A percentile compares a stretch with the other conserved stretches of the same genome.
These are phyloP conservation scores for Yamadazyma spencermartinsiae DNA, from an alignment of 1,139 yeast species.

Conservation along the genomic window DNA sequence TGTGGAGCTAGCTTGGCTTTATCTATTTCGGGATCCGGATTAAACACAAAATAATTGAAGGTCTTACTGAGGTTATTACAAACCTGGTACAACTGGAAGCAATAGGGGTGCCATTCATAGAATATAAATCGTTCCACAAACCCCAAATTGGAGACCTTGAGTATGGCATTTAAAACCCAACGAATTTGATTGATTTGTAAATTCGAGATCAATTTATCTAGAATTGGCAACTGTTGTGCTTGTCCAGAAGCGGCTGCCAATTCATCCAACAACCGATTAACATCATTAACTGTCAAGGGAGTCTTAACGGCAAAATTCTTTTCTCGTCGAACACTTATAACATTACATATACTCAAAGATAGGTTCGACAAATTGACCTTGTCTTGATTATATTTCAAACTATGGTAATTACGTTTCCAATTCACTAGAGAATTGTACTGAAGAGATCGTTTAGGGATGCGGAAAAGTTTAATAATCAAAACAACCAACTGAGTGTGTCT, in stretches of 20 bases:
- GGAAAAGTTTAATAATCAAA: conserved; percentile 36
- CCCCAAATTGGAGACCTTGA: conserved; percentile 59
- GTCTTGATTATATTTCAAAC: conserved; percentile 24
- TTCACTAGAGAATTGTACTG: conserved; percentile 35
- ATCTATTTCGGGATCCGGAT: conserved; percentile 45
- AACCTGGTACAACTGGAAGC: conserved; percentile 59
- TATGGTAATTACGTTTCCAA: conserved; percentile 43
- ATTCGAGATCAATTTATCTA: conserved; percentile 52
- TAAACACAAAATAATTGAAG: conserved; percentile 48
- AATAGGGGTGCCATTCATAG: conserved; percentile 80
- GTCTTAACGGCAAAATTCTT: conserved; percentile 29
- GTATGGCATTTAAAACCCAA: conserved; percentile 67
- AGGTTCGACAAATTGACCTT: conserved; percentile 37
- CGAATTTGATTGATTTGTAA: conserved; percentile 66
- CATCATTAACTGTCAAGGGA: conserved; percentile 51
- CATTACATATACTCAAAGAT: conserved; percentile 44
- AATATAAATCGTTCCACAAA: conserved; percentile 64
- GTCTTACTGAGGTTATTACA: conserved; percentile 68
- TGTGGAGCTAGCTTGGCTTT: conserved; percentile 48
- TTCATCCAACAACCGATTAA: conserved; percentile 57
- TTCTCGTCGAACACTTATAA: conserved; percentile 50
- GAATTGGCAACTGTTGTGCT: conserved; percentile 38
- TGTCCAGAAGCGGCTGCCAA: conserved; percentile 38
- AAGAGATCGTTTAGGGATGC: conserved; percentile 36
- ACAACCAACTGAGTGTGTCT: conserved; percentile 53